These are phyloP conservation scores for Penicillium goetzii DNA, from an alignment of 495 filamentous ascomycete species.

Conservation along the genomic window DNA sequence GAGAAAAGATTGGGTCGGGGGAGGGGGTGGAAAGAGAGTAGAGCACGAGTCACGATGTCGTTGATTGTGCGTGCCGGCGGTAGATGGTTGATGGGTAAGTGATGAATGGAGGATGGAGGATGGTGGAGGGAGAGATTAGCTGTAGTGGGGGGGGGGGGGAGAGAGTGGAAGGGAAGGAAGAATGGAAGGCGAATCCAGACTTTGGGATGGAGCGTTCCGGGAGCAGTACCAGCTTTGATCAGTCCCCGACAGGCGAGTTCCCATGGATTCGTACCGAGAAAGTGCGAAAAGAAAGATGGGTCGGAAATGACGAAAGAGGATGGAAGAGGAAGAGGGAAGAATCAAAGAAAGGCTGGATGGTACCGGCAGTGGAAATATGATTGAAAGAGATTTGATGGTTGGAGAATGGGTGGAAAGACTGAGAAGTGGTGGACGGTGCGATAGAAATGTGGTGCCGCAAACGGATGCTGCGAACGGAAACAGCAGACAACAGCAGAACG, in stretches of 20 bases:
- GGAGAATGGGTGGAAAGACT: background rate
- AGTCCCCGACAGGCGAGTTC: constrained; percentile 38
- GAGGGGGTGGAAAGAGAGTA: constrained; percentile 12
- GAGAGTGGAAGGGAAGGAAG: constrained; percentile 5
- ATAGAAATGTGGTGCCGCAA: constrained; percentile 9
- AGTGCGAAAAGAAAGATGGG: too few relatives aligned
- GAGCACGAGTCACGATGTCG: constrained; percentile 33
- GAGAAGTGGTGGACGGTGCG: background rate
- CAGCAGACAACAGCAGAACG: background rate
- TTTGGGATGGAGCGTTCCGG: constrained; percentile 19
- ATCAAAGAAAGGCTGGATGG: background rate
- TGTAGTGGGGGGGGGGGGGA: constrained; percentile 15
- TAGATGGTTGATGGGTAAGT: constrained; percentile 12
- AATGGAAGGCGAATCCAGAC: constrained; percentile 13
- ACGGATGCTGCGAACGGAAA: constrained; percentile 10
- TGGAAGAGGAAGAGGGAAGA: background rate
- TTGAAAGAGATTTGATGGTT: background rate
- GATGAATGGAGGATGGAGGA: constrained; percentile 3
- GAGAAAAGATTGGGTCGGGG: constrained; percentile 25
- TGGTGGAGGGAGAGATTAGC: constrained; percentile 10
- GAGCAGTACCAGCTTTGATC: constrained; percentile 11
- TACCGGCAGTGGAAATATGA: background rate
- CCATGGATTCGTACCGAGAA: constrained; percentile 7
- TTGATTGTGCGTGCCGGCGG: constrained; percentile 21
- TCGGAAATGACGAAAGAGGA: constrained; percentile 4